These are phyloP conservation scores for Wickerhamiella sergipiensis DNA, from an alignment of 805 yeast species.

Conservation along the genomic window DNA sequence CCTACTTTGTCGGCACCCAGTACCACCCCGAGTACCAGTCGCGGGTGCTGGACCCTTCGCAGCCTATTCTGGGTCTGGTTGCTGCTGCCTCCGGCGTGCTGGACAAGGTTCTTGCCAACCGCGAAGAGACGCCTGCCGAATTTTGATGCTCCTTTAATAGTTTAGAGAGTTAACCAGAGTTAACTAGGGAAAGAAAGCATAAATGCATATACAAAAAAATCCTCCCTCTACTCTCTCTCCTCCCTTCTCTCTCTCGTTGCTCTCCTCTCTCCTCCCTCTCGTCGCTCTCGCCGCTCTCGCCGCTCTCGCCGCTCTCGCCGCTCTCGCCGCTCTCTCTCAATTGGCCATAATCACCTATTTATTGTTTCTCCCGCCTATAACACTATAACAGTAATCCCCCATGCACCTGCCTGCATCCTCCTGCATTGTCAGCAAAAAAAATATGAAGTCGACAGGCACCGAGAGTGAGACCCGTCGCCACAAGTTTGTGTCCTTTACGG, in stretches of 20 bases:
- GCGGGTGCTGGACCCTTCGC: slow-evolving; percentile 90
- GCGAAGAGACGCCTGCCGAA: slow-evolving; percentile 8
- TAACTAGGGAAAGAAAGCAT: background rate
- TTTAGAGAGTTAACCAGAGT: background rate
- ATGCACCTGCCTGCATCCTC: background rate
- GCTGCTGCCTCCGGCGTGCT: slow-evolving; percentile 86
- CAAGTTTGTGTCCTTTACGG: slow-evolving; percentile 58
- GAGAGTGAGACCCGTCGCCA: slow-evolving; percentile 9
- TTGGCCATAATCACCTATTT: no score
- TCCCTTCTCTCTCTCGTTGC: background rate
- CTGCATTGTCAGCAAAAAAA: slow-evolving; percentile 3
- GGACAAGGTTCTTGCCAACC: slow-evolving; percentile 38
- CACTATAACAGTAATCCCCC: no score
- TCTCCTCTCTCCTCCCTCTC: background rate
- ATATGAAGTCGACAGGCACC: slow-evolving; percentile 1
- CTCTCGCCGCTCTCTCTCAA: no score
- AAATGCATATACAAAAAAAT: background rate
- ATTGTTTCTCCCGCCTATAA: no score
- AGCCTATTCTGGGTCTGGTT: slow-evolving; percentile 89
- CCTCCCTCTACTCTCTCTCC: background rate
- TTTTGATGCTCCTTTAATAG: slow-evolving; percentile 4
- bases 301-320: background rate
- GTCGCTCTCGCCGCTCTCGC: no score
- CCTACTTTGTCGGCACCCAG: slow-evolving; percentile 89
- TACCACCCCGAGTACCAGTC: slow-evolving; percentile 97